These are phyloP conservation scores for Triticum monococcum DNA, from an alignment of 176 grass and related monocot species.

Conservation along the genomic window DNA sequence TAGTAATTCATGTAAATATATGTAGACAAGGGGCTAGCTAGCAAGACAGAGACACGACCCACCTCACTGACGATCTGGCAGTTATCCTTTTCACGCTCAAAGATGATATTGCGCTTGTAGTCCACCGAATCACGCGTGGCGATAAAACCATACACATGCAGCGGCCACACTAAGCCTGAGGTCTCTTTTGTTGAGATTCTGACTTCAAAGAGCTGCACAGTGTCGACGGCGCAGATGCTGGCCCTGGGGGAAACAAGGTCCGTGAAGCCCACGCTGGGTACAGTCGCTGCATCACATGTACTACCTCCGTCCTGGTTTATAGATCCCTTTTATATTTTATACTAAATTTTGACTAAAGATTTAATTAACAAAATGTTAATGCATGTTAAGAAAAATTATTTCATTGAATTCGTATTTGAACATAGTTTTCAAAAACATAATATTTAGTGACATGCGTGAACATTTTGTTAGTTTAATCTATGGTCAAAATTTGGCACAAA, in stretches of 20 bases:
- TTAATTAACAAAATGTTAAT: too few species aligned
- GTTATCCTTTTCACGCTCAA: background rate
- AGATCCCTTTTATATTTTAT: too few species aligned
- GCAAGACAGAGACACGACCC: background rate
- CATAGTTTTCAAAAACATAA: too few species aligned
- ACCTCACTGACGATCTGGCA: background rate
- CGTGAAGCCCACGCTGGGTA: background rate
- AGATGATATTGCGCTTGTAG: slow-evolving; percentile 7
- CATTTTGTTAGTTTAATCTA: too few species aligned
- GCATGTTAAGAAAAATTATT: too few species aligned
- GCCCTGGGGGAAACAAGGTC: background rate
- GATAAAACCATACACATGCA: background rate
- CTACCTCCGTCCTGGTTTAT: too few species aligned
- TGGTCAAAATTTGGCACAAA: too few species aligned
- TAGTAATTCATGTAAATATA: background rate
- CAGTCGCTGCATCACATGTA: background rate
- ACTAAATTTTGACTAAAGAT: too few species aligned
- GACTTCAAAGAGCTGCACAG: background rate
- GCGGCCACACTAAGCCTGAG: background rate
- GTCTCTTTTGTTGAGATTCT: background rate
- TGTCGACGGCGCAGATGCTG: background rate
- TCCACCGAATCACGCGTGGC: background rate
- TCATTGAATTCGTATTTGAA: too few species aligned
- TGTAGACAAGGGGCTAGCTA: background rate
- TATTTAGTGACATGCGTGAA: too few species aligned